Base-by-base conservation (phyloP, 306 rosid species). In the Cicer judaicum region DNA sequence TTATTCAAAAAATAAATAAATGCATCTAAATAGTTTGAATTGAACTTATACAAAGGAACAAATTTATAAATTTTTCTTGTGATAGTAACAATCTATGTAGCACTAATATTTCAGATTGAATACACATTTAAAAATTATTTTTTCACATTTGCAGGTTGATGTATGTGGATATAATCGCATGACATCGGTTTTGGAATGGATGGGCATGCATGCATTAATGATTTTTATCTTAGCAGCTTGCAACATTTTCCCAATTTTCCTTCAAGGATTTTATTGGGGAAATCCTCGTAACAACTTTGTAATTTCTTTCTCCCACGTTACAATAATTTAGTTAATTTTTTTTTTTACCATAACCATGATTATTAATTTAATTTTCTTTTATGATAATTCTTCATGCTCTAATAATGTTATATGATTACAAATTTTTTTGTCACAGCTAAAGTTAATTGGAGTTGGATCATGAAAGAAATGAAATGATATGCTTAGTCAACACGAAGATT, bases 121-220 rank as follows among this genome's bases (percentile, higher is more conserved):
- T 24, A 2, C 29, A 0, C 2, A 2, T 21, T 2, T 21, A 2
- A 7, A 14, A 50, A 50, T 50, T 50, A 14, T 73, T 5, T 10
- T 3, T 47, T 52, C 7, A 1, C 40, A 34, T 16, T 36, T 68
- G 78, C 79, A 95, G 99, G 99, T 95, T 55, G 99, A 95, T 85
- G 96, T 92, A 54, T 90, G 87, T 42, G 89, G 92, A 48, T 92
- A 84, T 69, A 81, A 81, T 56, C 93, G 95, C 18, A 60, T 81
- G 70, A 82, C 84, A 7, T 49, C 50, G 66, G 82, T 92, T 76
- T 49, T 89, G 82, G 89, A 95, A 86, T 95, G 97, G 99, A 89
- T 90, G 87, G 99, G 99, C 13, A 86, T 53, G 91, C 97, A 95
- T 80, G 99, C 99, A 6, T 79, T 95, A 59, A 80, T 87, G 81